These are phyloP conservation scores for Micractinium sp. DNA, from an alignment of 139 green algal species.

Conservation along the genomic window DNA sequence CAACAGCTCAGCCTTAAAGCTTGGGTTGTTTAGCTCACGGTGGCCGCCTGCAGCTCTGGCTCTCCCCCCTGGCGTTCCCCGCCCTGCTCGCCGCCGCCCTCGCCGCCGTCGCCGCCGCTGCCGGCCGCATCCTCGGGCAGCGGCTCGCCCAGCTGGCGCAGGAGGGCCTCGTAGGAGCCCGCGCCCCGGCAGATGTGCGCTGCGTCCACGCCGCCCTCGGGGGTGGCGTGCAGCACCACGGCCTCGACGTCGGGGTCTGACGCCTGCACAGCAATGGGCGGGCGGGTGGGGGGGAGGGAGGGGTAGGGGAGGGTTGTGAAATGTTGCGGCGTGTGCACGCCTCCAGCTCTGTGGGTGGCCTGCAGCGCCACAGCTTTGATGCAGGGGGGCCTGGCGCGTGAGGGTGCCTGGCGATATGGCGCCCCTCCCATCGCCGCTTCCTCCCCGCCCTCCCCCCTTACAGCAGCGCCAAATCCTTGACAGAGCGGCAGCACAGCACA, in stretches of 20 bases:
- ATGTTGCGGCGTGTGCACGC: not conserved
- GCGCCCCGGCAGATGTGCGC: constrained; percentile 37
- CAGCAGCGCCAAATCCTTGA: too few relatives aligned
- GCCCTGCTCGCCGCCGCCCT: not conserved
- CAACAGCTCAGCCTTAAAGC: too few relatives aligned
- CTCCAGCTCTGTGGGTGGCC: too few relatives aligned
- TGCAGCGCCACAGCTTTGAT: too few relatives aligned
- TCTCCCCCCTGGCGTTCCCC: not conserved
- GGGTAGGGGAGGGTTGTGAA: not conserved
- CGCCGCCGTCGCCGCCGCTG: not conserved
- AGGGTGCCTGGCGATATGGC: too few relatives aligned
- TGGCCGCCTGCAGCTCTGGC: constrained; percentile 31
- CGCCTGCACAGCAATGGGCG: too few relatives aligned
- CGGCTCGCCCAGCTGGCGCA: constrained; percentile 4
- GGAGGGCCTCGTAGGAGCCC: constrained; percentile 26
- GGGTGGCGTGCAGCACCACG: constrained; percentile 41
- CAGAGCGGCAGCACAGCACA: not conserved
- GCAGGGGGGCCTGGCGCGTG: too few relatives aligned
- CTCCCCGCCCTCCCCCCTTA: not conserved
- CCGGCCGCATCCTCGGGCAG: too few relatives aligned
- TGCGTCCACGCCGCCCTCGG: not conserved
- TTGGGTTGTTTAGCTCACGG: constrained; percentile 20
- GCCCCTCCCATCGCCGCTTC: too few relatives aligned
- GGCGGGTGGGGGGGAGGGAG: not conserved
- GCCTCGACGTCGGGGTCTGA: constrained; percentile 47